These are phyloP conservation scores for Lasiosphaeriaceae sp. DNA, from an alignment of 495 filamentous ascomycete genomes.

Conservation along the genomic window DNA sequence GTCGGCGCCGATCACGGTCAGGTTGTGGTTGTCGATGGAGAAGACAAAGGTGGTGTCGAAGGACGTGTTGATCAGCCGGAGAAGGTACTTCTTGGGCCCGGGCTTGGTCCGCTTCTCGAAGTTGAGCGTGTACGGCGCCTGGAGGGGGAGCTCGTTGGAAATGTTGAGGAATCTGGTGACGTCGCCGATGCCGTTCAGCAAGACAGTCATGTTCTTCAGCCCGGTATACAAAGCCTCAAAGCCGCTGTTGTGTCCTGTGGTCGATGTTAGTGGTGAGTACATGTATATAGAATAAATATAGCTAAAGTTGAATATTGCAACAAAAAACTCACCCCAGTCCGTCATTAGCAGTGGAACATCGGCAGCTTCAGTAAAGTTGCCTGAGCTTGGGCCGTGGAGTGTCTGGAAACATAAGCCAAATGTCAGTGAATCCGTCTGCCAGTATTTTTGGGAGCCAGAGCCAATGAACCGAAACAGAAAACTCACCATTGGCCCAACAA, in stretches of 20 bases:
- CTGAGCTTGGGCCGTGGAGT: conserved; percentile 47
- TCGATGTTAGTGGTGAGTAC: conserved; percentile 1
- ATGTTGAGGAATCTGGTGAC: conserved; percentile 5
- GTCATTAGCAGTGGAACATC: conserved; percentile 22
- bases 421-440: background rate
- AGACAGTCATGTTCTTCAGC: conserved; percentile 6
- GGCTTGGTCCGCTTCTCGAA: conserved; percentile 10
- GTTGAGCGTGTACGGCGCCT: conserved; percentile 1
- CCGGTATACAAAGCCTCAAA: conserved; percentile 2
- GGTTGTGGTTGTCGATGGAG: conserved; percentile 44
- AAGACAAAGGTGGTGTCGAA: conserved; percentile 26
- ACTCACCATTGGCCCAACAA: conserved; percentile 43
- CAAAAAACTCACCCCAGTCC: conserved; percentile 27
- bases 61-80: conserved; percentile 50
- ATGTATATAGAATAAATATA: too few relatives aligned
- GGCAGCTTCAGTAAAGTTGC: conserved; percentile 38
- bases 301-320: too few relatives aligned
- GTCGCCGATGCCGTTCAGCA: conserved; percentile 37
- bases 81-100: conserved; percentile 36
- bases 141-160: background rate
- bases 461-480: too few relatives aligned
- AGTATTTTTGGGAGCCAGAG: too few relatives aligned
- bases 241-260: conserved; percentile 9
- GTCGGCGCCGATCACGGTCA: conserved; percentile 46
- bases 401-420: conserved; percentile 6